Percentiles rank a stretch among this genome's conserved stretches.
Evolutionary conservation across 2,329 filamentous ascomycete genomes (phyloP).

Genomic region (Penicillium verrucosum): DNA sequence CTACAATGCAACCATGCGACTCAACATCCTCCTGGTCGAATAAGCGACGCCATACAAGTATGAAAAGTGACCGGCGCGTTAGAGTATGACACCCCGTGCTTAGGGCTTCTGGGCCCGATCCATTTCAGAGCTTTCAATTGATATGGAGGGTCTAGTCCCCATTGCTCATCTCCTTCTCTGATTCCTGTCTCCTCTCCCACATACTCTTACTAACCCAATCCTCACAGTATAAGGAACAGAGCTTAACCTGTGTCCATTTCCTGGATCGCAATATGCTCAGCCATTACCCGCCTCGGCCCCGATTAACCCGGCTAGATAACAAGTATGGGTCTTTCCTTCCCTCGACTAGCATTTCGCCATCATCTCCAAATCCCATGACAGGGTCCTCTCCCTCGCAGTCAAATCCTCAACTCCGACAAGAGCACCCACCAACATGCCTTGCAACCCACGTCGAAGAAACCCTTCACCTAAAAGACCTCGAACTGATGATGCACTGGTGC

Average conservation of each 20-base stretch:
- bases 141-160: neutral
- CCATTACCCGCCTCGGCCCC: slow-evolving; percentile 12
- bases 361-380: neutral
- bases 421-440: neutral
- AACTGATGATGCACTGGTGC: slow-evolving; percentile 38
- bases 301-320: slow-evolving; percentile 15
- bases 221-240: slow-evolving; percentile 3
- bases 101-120: neutral
- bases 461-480: slow-evolving; percentile 29
- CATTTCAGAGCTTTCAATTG: neutral
- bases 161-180: neutral
- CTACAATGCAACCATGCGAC: neutral
- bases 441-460: slow-evolving; percentile 11
- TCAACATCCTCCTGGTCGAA: neutral
- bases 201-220: neutral
- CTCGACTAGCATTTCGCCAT: neutral
- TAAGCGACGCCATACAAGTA: slow-evolving; percentile 2
- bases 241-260: slow-evolving; percentile 7
- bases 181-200: neutral
- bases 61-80: slow-evolving; percentile 6
- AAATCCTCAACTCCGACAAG: neutral
- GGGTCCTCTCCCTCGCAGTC: neutral
- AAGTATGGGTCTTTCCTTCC: slow-evolving; percentile 11
- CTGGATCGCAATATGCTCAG: slow-evolving; percentile 14
- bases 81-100: slow-evolving; percentile 1